Evolutionary conservation across 345 rosid genomes (phyloP).

Genomic region (Durio zibethinus): DNA sequence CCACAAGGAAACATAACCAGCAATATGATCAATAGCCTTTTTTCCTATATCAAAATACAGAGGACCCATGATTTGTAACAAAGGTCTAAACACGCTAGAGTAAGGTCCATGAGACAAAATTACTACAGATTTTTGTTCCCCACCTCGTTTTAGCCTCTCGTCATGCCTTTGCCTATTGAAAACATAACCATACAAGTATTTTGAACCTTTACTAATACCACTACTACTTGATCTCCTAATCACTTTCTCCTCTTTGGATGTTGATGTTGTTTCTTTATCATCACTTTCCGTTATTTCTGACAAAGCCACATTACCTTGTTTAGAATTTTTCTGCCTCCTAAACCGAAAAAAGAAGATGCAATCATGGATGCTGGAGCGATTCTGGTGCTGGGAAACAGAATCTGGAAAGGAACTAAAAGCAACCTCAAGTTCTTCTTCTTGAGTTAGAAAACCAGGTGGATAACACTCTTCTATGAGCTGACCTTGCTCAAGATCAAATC

Average conservation of each 20-base stretch:
- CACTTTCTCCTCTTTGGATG: constrained; percentile 20
- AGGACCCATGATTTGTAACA: constrained; percentile 96
- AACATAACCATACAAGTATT: constrained; percentile 81
- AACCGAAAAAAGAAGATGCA: constrained; percentile 96
- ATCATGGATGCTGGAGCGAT: constrained; percentile 89
- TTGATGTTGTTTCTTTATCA: constrained; percentile 28
- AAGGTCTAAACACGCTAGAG: constrained; percentile 81
- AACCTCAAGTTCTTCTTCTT: constrained; percentile 85
- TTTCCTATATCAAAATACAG: constrained; percentile 79
- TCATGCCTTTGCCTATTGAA: constrained; percentile 96
- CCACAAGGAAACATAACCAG: constrained; percentile 87
- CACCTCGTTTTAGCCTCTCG: constrained; percentile 91
- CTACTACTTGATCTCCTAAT: constrained; percentile 15
- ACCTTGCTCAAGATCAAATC: constrained; percentile 96
- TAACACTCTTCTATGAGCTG: constrained; percentile 93
- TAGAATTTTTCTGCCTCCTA: constrained; percentile 44
- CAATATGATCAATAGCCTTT: constrained; percentile 80
- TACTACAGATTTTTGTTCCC: constrained; percentile 94
- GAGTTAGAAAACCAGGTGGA: constrained; percentile 62
- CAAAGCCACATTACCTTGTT: constrained; percentile 28
- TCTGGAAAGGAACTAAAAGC: constrained; percentile 96
- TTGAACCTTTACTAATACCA: constrained; percentile 17
- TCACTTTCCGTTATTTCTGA: constrained; percentile 31
- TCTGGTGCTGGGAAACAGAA: constrained; percentile 85
- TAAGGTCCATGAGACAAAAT: constrained; percentile 78